Base-by-base conservation (phyloP, 176 grass and related monocot genomes). In the Zoysia pacifica region DNA sequence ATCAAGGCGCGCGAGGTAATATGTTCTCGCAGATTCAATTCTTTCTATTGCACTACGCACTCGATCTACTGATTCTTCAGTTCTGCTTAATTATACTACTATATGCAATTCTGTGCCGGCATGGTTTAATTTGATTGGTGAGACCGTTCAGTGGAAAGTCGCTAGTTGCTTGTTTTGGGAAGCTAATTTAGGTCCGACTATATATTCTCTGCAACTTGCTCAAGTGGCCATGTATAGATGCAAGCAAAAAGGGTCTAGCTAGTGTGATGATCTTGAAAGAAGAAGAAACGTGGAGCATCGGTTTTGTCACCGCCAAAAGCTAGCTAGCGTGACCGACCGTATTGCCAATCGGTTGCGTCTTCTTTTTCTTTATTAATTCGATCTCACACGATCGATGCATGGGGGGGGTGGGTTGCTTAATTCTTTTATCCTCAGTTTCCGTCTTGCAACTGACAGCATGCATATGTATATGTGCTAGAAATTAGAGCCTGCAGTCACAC, bases 341-440 rank as follows among this genome's bases (percentile, higher is more conserved):
- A 12, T 46, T 55, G 39, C 49, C 40, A 59, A 68, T 75, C 40
- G 69, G 78, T 52, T 66, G 76, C 60, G 63, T 61, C 39, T 19
- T 75, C 36, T 41, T n/a, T 69, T 50, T 2, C 18, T 60, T 38
- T 15, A 11, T 61, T 47, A 3, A 60, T 69, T 76, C 18, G 20
- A 28, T 1, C 2, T 71, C 20, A 51, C 28, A 71, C 4, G 50
- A 40, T 28, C 28, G 28, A 28, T 28, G 28, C 28, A 28, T 28
- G 28, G 28, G 28, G 28, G 28, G 28, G 28, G 28, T 28, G 38
- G 41, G 73, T 45, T 76, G 9, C 39, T 19, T 75, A 6, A 5
- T 62, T 48, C 11, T 9, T 12, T 76, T 76, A 15, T 16, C 6
- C 11, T 62, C 20, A 47, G 3, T 76, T 35, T 0, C 46, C 55